phyloP scores from a whole-genome alignment of 495 filamentous ascomycete genomes.

The Neurospora sp. region DNA sequence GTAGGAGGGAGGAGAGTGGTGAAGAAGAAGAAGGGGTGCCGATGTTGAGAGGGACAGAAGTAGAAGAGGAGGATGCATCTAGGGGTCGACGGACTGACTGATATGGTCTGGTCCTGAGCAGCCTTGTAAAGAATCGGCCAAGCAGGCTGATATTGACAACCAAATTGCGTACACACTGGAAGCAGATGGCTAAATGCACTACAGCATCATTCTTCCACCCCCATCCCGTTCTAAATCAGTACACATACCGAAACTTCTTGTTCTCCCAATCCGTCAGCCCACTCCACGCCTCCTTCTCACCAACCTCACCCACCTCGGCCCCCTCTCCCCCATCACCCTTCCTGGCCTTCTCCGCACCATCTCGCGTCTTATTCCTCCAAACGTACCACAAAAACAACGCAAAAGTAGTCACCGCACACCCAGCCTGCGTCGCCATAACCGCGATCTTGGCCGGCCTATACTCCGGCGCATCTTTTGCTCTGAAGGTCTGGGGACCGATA shows the following conservation, averaged over 20 bases:
- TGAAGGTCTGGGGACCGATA: constrained; percentile 61
- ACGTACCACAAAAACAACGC: constrained; percentile 25
- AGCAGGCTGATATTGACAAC: not conserved
- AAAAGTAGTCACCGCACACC: constrained; percentile 23
- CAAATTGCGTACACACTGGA: not conserved
- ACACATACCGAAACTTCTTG: constrained; percentile 26
- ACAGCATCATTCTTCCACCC: not conserved
- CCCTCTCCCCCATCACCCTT: too few species aligned
- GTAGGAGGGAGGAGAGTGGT: not conserved
- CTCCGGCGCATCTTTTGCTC: constrained; percentile 45
- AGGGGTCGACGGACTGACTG: not conserved
- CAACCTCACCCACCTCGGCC: constrained; percentile 15
- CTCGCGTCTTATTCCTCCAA: constrained; percentile 27
- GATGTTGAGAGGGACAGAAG: constrained; percentile 9
- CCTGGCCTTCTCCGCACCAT: not conserved
- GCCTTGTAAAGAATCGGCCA: not conserved
- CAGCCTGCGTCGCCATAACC: constrained; percentile 32
- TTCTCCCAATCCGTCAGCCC: constrained; percentile 30
- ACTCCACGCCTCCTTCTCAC: constrained; percentile 25
- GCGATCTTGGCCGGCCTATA: constrained; percentile 55
- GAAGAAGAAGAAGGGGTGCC: constrained; percentile 15
- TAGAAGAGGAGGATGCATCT: not conserved
- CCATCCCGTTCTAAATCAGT: constrained; percentile 7
- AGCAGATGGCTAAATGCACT: not conserved
- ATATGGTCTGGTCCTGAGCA: not conserved